Conservation (phyloP, 192 early-diverging fungal species). For the Chytriomyces sp. region DNA sequence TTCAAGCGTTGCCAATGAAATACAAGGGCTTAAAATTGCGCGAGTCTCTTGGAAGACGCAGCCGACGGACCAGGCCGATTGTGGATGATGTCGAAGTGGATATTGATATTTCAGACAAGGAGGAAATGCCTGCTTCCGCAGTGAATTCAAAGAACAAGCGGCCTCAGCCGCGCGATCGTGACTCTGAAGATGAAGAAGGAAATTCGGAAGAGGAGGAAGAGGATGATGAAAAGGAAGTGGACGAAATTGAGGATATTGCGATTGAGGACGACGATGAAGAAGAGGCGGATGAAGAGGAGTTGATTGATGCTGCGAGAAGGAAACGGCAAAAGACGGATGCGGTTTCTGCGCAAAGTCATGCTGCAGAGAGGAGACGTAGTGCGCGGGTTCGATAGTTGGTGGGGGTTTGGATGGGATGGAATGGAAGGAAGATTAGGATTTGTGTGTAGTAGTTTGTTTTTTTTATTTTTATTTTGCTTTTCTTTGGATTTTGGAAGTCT, state of each 20-base stretch:
- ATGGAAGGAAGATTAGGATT: too few relatives aligned
- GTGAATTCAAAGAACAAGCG: not conserved
- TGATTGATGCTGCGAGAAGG: too few relatives aligned
- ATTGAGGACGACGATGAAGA: not conserved
- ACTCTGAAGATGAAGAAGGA: not conserved
- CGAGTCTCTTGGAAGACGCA: not conserved
- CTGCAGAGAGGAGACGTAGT: too few relatives aligned
- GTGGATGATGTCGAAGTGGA: conserved; percentile 2
- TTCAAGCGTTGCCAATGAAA: not conserved
- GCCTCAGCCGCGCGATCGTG: not conserved
- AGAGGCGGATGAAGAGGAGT: not conserved
- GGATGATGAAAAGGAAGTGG: not conserved
- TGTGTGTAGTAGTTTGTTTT: too few relatives aligned
- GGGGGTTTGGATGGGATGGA: too few relatives aligned
- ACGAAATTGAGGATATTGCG: not conserved
- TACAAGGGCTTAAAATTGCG: not conserved
- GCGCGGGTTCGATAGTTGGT: too few relatives aligned
- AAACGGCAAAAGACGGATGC: too few relatives aligned
- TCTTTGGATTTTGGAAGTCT: too few relatives aligned
- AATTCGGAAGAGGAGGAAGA: not conserved
- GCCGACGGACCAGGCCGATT: not conserved
- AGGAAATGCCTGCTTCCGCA: not conserved
- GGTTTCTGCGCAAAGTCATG: too few relatives aligned
- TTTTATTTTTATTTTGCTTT: too few relatives aligned
- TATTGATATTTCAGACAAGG: not conserved